Conservation (phyloP, 192 early-diverging fungal species). For the Dispira simplex region DNA sequence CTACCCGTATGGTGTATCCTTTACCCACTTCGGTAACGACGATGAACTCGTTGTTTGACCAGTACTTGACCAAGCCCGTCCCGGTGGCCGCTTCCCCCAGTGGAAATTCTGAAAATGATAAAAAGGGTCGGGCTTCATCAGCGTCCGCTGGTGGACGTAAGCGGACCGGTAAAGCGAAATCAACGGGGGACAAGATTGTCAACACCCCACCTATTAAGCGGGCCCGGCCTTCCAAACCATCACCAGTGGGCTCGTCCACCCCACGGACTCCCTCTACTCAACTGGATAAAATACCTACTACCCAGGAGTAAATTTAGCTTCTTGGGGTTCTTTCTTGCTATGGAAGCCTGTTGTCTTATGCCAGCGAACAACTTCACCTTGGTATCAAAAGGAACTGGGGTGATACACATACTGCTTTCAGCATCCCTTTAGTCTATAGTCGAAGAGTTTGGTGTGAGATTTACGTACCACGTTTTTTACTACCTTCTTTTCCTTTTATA, state of each 20-base stretch:
- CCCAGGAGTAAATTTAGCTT: not conserved
- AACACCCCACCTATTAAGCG: not conserved
- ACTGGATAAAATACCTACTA: not conserved
- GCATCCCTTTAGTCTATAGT: not conserved
- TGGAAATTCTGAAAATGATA: not conserved
- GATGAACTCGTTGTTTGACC: conserved; percentile 6
- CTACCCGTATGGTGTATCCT: conserved; percentile 1
- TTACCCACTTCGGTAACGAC: not conserved
- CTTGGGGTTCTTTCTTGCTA: too few relatives aligned
- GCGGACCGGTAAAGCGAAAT: not conserved
- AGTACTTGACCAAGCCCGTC: not conserved
- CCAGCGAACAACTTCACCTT: too few relatives aligned
- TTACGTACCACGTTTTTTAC: not conserved
- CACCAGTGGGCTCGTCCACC: not conserved
- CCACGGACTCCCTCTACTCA: not conserved
- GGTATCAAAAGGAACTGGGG: too few relatives aligned
- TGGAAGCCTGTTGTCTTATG: too few relatives aligned
- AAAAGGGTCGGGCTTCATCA: not conserved
- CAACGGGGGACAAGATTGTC: not conserved
- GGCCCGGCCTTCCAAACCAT: not conserved
- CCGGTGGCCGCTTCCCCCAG: not conserved
- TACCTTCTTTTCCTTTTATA: not conserved
- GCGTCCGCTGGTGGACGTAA: not conserved
- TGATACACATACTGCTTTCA: not conserved
- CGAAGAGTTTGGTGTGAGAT: not conserved